A percentile compares a stretch with the other conserved stretches of the same genome.
These are phyloP conservation scores for Eimeria brunetti DNA, from an alignment of 169 alveolate species.

Conservation along the genomic window DNA sequence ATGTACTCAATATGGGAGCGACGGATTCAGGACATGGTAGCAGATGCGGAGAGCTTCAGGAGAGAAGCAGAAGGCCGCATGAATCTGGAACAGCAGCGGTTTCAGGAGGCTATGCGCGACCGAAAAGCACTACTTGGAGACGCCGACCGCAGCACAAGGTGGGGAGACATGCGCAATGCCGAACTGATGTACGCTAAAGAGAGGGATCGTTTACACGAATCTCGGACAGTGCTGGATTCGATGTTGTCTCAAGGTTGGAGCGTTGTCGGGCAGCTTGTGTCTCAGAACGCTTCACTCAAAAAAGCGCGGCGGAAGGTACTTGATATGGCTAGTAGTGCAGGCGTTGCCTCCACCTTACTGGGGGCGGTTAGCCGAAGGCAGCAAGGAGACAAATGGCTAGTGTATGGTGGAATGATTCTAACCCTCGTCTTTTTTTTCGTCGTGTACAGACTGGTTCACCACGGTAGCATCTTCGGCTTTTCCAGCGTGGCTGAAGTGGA, in stretches of 20 bases:
- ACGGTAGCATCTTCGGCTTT: conserved; percentile 54
- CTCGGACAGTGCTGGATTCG: conserved; percentile 73
- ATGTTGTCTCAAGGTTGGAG: conserved; percentile 73
- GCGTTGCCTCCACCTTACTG: conserved; percentile 70
- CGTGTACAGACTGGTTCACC: conserved; percentile 71
- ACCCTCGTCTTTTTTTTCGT: conserved; percentile 78
- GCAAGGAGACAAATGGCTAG: conserved; percentile 63
- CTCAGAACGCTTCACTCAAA: conserved; percentile 68
- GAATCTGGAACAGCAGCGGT: conserved; percentile 68
- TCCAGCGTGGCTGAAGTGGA: conserved; percentile 8
- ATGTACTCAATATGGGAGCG: conserved; percentile 59
- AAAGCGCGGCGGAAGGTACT: conserved; percentile 77
- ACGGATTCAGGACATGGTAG: conserved; percentile 46
- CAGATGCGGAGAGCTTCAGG: conserved; percentile 72
- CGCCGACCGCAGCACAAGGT: conserved; percentile 15
- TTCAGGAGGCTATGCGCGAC: conserved; percentile 67
- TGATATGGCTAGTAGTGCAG: conserved; percentile 76
- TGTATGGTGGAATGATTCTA: conserved; percentile 72
- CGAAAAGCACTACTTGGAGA: conserved; percentile 58
- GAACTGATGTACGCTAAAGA: conserved; percentile 74
- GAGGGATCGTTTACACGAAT: conserved; percentile 70
- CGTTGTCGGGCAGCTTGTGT: conserved; percentile 65
- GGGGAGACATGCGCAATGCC: conserved; percentile 69
- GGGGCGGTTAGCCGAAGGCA: conserved; percentile 74
- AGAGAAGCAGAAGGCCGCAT: conserved; percentile 74